These are phyloP conservation scores for Camellia sinensis DNA, from an alignment of 148 eudicot species.

Conservation along the genomic window DNA sequence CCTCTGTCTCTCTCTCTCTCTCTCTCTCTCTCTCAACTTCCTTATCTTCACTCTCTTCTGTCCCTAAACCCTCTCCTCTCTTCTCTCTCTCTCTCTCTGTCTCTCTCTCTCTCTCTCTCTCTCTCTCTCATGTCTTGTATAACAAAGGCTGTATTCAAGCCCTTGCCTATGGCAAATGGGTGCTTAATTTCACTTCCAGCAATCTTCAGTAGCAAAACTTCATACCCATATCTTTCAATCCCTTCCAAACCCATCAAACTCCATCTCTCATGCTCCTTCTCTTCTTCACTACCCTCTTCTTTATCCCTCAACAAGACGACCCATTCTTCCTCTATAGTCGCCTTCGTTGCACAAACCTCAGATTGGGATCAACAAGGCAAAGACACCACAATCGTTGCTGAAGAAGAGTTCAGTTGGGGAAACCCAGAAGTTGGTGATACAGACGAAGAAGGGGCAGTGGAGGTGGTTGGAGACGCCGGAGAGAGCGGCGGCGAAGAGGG, in stretches of 20 bases:
- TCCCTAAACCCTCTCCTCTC: not conserved
- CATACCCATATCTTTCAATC: constrained; percentile 28
- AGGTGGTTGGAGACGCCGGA: constrained; percentile 14
- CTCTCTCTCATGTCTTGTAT: constrained; percentile 38
- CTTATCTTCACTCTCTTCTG: not conserved
- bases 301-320: constrained; percentile 26
- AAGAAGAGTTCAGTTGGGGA: constrained; percentile 30
- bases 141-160: constrained; percentile 34
- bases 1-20: not conserved
- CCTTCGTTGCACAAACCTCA: constrained; percentile 44
- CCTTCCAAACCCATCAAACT: constrained; percentile 51
- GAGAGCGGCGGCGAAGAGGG: constrained; percentile 26
- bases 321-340: constrained; percentile 21
- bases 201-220: constrained; percentile 32
- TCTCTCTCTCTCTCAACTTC: not conserved
- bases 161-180: constrained; percentile 42
- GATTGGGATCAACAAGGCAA: constrained; percentile 53
- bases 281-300: constrained; percentile 21
- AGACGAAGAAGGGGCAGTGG: constrained; percentile 11
- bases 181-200: constrained; percentile 44
- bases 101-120: too few species aligned
- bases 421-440: not conserved
- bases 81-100: too few species aligned
- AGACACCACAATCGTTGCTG: constrained; percentile 40
- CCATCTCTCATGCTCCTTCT: constrained; percentile 32